Conservation (phyloP, 2,329 filamentous ascomycete genomes). For the Berkeleyomyces basicola region DNA sequence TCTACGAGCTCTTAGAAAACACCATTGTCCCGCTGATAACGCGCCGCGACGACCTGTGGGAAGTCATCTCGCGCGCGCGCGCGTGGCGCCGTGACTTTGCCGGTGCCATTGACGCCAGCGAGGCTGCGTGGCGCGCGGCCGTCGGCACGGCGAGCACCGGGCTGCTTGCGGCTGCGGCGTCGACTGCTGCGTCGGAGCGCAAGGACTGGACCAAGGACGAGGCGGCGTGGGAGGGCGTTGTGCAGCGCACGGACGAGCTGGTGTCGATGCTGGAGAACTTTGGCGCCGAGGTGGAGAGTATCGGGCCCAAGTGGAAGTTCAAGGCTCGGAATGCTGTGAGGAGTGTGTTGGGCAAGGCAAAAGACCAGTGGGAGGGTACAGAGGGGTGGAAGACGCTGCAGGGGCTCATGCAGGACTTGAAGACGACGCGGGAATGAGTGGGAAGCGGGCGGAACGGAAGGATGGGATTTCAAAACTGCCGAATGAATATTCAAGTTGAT, state of each 20-base stretch:
- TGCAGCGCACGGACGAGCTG: constrained; percentile 63
- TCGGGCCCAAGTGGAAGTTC: constrained; percentile 71
- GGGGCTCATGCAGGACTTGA: constrained; percentile 38
- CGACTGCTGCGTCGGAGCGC: constrained; percentile 2
- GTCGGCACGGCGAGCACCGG: constrained; percentile 30
- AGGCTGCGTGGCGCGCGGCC: constrained; percentile 75
- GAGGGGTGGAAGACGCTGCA: constrained; percentile 48
- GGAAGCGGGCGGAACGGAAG: neutral
- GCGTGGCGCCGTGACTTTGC: constrained; percentile 55
- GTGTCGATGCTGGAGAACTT: constrained; percentile 73
- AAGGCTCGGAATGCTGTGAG: constrained; percentile 75
- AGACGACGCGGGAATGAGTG: constrained; percentile 14
- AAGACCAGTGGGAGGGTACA: constrained; percentile 66
- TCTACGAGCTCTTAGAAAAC: constrained; percentile 58
- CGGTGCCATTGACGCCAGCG: constrained; percentile 64
- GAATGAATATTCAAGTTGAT: neutral
- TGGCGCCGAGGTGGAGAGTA: constrained; percentile 44
- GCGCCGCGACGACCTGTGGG: constrained; percentile 58
- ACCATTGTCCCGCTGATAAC: constrained; percentile 73
- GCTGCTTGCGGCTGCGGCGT: constrained; percentile 29
- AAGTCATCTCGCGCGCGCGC: constrained; percentile 52
- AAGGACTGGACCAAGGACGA: constrained; percentile 34
- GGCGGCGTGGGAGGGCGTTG: constrained; percentile 53
- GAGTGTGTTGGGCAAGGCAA: constrained; percentile 68
- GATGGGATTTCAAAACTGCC: neutral